Conservation (phyloP, 2,329 filamentous ascomycete species). For the Hypoxylon sp. region DNA sequence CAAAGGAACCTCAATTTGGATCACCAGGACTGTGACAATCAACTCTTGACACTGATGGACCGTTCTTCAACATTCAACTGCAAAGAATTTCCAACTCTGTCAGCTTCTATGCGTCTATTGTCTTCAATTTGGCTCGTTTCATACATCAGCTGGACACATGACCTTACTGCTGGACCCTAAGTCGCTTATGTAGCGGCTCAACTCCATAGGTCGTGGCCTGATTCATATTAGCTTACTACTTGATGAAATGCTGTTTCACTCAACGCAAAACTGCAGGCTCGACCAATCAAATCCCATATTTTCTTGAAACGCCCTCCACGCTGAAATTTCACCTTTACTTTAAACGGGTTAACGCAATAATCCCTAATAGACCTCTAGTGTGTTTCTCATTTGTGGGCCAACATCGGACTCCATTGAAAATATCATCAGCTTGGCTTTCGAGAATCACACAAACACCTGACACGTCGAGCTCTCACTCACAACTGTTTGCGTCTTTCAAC, state of each 20-base stretch:
- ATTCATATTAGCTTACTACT: conserved; percentile 10
- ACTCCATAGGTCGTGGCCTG: not conserved
- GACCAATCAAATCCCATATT: conserved; percentile 30
- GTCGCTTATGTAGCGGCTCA: conserved; percentile 7
- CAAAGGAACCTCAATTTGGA: not conserved
- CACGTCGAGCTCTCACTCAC: not conserved
- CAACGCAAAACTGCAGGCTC: conserved; percentile 1
- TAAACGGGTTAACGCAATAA: conserved; percentile 24
- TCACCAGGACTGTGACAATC: not conserved
- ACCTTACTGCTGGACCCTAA: not conserved
- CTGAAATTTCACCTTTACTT: conserved; percentile 34
- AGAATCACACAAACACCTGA: not conserved
- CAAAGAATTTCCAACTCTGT: not conserved
- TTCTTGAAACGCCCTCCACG: conserved; percentile 35
- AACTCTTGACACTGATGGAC: no score
- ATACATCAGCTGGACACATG: no score
- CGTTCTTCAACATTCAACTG: not conserved
- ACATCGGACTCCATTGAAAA: conserved; percentile 11
- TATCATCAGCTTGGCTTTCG: not conserved
- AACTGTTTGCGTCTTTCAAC: not conserved
- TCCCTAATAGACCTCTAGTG: conserved; percentile 10
- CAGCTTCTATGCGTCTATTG: no score
- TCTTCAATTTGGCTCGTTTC: not conserved
- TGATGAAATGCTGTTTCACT: conserved; percentile 37
- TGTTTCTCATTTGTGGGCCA: conserved; percentile 29